Percentiles rank a stretch among this genome's conserved stretches.
phyloP scores from a whole-genome alignment of 1,284 basidiomycete genomes.

The Sphaerobolus stellatus region DNA sequence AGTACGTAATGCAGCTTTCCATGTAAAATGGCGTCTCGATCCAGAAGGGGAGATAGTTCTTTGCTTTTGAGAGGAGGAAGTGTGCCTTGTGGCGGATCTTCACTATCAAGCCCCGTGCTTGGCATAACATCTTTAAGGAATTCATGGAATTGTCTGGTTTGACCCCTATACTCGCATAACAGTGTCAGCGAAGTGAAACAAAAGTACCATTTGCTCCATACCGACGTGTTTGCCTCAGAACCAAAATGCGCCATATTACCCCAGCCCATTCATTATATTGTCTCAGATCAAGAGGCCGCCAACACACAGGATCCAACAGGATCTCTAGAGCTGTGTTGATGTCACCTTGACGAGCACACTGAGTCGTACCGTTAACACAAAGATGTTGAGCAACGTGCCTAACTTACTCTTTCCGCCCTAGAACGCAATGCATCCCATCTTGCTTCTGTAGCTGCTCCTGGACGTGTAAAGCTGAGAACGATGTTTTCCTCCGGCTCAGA shows the following conservation, averaged over 20 bases:
- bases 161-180: constrained; percentile 44
- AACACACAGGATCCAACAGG: constrained; percentile 65
- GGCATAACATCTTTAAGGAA: constrained; percentile 43
- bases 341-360: constrained; percentile 69
- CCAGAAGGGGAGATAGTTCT: constrained; percentile 12
- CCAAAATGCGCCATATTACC: constrained; percentile 73
- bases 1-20: constrained; percentile 13
- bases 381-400: constrained; percentile 11
- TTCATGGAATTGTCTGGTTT: constrained; percentile 61
- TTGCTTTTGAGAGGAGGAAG: constrained; percentile 13
- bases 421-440: constrained; percentile 61
- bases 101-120: constrained; percentile 13
- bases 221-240: constrained; percentile 66
- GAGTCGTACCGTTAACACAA: constrained; percentile 14
- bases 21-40: constrained; percentile 13
- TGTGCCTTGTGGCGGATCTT: constrained; percentile 9
- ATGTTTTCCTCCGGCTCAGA: constrained; percentile 67
- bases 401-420: constrained; percentile 57
- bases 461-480: constrained; percentile 62
- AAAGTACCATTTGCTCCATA: constrained; percentile 30
- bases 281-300: constrained; percentile 58
- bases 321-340: constrained; percentile 61
- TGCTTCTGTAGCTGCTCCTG: constrained; percentile 58
- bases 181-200: constrained; percentile 11
- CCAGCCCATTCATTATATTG: constrained; percentile 70